Base-by-base conservation (phyloP, 163 green algal species). In the Smithsoniella earleae region DNA sequence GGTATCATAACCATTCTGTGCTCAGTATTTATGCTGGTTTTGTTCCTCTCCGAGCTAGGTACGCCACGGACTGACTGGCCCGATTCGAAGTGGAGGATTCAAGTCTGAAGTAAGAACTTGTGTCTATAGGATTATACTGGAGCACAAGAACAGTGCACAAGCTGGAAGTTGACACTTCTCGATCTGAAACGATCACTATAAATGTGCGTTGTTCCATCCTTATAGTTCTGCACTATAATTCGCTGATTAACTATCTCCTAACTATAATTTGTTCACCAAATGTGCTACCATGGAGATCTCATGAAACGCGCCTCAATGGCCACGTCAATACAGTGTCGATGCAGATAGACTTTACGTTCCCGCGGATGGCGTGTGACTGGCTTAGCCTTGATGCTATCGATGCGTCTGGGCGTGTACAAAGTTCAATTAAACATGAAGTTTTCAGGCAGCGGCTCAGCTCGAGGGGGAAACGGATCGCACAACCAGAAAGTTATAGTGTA, bases 331-430 rank as follows among this genome's bases (percentile, higher is more conserved):
- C n/a, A n/a, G n/a, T n/a, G 87, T 75, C n/a, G 64, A 31, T 72
- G 73, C 83, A 94, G 86, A 86, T 96, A 45, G 91, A 98, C 77
- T 73, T 98, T 58, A 95, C 87, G 0, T 95, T 97, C 44, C 89
- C 85, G 2, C 78, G 66, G 20, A 83, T 97, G 76, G 84, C 89
- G 8, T 99, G 94, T 74, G 80, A 84, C 0, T 94, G 91, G 87
- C 77, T 98, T 2, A 92, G 81, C 44, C 66, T 99, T 4, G 94
- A 99, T 77, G 90, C 86, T 1, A 98, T 99, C 92, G 94, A 99
- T 78, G n/a, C 63, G 62, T 49, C n/a, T 22, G 62, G 36, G 25
- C 52, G 62, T 62, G 54, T 62, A 25, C 31, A 65, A 30, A 36
- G 43, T 76, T 6, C 36, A 74, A 76, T 45, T 88, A 85, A 91